Evolutionary conservation across 495 filamentous ascomycete genomes (phyloP), one percentile per base, ranked within the genome.

Genomic region (Rusavskia elegans): DNA sequence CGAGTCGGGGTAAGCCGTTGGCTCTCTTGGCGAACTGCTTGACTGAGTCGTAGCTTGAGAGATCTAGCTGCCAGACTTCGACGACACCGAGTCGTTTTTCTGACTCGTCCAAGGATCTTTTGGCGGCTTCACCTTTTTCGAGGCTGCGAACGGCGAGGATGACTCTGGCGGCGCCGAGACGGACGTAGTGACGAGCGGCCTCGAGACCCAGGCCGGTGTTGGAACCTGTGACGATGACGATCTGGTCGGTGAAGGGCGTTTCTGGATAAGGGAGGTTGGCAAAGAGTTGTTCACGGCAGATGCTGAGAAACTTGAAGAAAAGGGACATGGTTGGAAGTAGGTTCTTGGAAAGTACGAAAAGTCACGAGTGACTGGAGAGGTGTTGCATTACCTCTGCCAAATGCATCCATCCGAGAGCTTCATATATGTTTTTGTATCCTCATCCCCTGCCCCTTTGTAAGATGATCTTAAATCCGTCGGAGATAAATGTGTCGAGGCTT

Each of bases 191-290:
- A 5, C 64, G 62, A 20, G 66, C 65, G 13, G 72, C 64, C 55
- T 77, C 72, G 6, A 66, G 58, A 1, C 74, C 74, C 2, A 76
- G 57, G 14, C 77, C 75, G 9, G 55, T 58, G 52, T 77, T 80
- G 27, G 71, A 61, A 6, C 77, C 76, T 0, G 76, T 74, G 10
- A 79, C 65, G 30, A 80, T 68, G 41, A 75, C 63, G 2, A 71
- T 79, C 50, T 76, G 59, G 41, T 60, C 63, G 4, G 56, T 49
- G 53, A 61, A 60, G 49, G 55, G 56, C 49, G 23, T 52, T 0
- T 57, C 63, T 2, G 72, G 74, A 17, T 60, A 20, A 25, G 57
- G 54, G 17, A 50, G 45, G n/a, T 56, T 69, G 21, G 69, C 51
- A 49, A 74, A 67, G 14, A 74, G 58, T 61, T 79, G 76, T 4